A percentile compares a stretch with the other conserved stretches of the same genome.
Conservation (phyloP, 805 yeast species). For the Phaffomyces thermotolerans region DNA sequence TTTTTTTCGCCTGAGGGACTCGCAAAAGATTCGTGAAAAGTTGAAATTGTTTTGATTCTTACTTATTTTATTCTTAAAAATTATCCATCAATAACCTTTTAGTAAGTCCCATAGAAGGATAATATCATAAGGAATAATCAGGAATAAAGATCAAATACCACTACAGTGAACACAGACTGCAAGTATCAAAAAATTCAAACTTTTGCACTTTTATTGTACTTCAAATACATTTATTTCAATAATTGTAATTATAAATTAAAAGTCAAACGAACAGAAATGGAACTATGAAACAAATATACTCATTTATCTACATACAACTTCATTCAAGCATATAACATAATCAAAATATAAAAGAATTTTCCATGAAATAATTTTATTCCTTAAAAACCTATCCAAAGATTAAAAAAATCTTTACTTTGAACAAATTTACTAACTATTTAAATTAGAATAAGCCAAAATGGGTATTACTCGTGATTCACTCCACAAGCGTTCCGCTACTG, state of each 20-base stretch:
- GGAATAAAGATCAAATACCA: neutral
- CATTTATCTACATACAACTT: neutral
- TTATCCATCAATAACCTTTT: constrained; percentile 9
- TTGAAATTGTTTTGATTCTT: constrained; percentile 5
- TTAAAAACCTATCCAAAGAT: neutral
- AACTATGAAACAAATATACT: too few species aligned
- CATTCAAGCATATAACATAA: too few species aligned
- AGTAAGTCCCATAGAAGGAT: constrained; percentile 5
- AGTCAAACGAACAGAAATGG: too few species aligned
- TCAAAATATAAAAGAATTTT: too few species aligned
- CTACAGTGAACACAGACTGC: too few species aligned
- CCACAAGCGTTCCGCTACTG: constrained; percentile 99
- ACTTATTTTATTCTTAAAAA: constrained; percentile 4
- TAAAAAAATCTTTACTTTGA: neutral
- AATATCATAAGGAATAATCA: neutral
- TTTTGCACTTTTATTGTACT: too few species aligned
- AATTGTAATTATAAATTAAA: too few species aligned
- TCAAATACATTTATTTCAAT: too few species aligned
- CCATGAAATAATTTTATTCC: neutral
- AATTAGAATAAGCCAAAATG: constrained; percentile 49
- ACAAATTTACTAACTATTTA: neutral
- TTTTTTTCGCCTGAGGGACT: constrained; percentile 1
- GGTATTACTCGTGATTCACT: constrained; percentile 99
- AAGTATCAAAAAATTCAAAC: too few species aligned
- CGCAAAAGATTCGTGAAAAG: constrained; percentile 4